A percentile compares a stretch with the other conserved stretches of the same genome.
phyloP scores from a whole-genome alignment of 257 asterid species.

The Paulownia fortunei region DNA sequence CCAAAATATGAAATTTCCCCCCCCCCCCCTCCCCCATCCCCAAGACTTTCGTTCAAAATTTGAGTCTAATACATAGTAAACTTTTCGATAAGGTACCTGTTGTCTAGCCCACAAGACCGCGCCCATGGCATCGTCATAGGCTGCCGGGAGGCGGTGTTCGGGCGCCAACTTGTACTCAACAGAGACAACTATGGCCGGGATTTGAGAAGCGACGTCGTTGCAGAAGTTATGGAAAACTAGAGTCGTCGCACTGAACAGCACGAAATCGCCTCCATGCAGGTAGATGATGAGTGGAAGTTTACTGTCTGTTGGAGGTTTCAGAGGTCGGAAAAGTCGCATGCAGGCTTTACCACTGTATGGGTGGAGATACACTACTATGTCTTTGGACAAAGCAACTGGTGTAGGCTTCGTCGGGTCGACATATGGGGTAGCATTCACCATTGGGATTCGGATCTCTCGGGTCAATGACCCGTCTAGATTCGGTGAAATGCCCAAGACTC shows the following conservation, averaged over 20 bases:
- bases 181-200: slow-evolving; percentile 27
- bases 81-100: neutral
- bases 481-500: slow-evolving; percentile 21
- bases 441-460: slow-evolving; percentile 12
- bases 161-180: slow-evolving; percentile 41
- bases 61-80: too few species aligned
- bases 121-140: slow-evolving; percentile 36
- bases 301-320: neutral
- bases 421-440: slow-evolving; percentile 19
- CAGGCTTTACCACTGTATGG: neutral
- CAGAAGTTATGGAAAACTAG: slow-evolving; percentile 17
- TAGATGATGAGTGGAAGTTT: slow-evolving; percentile 38
- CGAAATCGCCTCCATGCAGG: too few species aligned
- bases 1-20: too few species aligned
- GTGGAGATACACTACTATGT: neutral
- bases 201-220: slow-evolving; percentile 7
- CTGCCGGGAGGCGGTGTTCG: slow-evolving; percentile 44
- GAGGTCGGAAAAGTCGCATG: slow-evolving; percentile 30
- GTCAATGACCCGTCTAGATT: slow-evolving; percentile 25
- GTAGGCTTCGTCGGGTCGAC: neutral
- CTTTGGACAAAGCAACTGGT: slow-evolving; percentile 27
- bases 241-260: slow-evolving; percentile 14
- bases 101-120: slow-evolving; percentile 32
- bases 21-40: too few species aligned
- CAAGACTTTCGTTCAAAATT: too few species aligned